Evolutionary conservation across 805 yeast genomes (phyloP).

Genomic region (Wickerhamomyces rabaulensis): DNA sequence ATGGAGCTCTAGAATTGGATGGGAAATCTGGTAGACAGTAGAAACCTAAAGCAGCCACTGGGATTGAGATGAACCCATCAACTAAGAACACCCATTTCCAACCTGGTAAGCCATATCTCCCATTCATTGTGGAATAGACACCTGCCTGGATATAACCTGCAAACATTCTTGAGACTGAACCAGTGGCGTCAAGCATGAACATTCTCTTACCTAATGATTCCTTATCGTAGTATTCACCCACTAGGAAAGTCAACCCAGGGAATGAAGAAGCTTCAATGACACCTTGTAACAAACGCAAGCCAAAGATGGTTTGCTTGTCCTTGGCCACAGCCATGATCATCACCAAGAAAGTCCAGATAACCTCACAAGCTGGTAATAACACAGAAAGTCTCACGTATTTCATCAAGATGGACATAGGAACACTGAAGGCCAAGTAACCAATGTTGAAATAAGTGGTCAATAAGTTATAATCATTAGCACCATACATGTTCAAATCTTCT

Average conservation of each 20-base stretch:
- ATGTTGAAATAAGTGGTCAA: slow-evolving; percentile 8
- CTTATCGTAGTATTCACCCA: slow-evolving; percentile 9
- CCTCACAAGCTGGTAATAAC: slow-evolving; percentile 7
- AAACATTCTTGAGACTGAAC: slow-evolving; percentile 8
- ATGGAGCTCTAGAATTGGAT: slow-evolving; percentile 1
- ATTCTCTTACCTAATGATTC: slow-evolving; percentile 8
- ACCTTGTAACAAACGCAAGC: slow-evolving; percentile 10
- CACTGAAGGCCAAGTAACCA: slow-evolving; percentile 6
- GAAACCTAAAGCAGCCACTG: slow-evolving; percentile 41
- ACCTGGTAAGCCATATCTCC: slow-evolving; percentile 33
- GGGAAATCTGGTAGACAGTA: slow-evolving; percentile 42
- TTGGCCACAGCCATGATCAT: slow-evolving; percentile 7
- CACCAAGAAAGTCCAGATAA: slow-evolving; percentile 9
- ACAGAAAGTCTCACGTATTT: slow-evolving; percentile 6
- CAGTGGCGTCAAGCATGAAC: slow-evolving; percentile 10
- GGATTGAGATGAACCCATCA: slow-evolving; percentile 42
- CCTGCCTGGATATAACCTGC: slow-evolving; percentile 41
- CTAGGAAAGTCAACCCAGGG: slow-evolving; percentile 6
- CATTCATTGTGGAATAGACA: slow-evolving; percentile 32
- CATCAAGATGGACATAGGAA: slow-evolving; percentile 2
- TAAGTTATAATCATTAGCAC: slow-evolving; percentile 44
- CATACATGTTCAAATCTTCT: slow-evolving; percentile 48
- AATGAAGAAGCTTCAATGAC: slow-evolving; percentile 8
- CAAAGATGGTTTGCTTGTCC: slow-evolving; percentile 3
- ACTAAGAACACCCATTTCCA: slow-evolving; percentile 50